Percentiles rank a stretch among this genome's conserved stretches.
Evolutionary conservation across 805 yeast genomes (phyloP).

Genomic region (Starmerella vaccinii): DNA sequence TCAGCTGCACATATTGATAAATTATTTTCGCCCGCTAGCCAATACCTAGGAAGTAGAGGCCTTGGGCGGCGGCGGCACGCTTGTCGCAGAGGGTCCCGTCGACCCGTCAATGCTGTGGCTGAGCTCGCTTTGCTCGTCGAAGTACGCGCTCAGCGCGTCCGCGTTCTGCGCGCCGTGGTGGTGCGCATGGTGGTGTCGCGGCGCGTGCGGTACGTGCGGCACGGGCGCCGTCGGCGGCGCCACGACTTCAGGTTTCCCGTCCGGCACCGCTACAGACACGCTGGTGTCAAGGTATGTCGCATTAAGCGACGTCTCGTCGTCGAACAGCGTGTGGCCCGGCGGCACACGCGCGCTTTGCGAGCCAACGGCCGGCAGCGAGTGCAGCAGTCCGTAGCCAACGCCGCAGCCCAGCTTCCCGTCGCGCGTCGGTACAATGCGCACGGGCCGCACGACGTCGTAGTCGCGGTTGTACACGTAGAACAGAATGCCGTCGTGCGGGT

Average conservation of each 20-base stretch:
- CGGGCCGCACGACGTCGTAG: slow-evolving; percentile 75
- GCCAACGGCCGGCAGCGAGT: slow-evolving; percentile 62
- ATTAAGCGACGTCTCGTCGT: slow-evolving; percentile 16
- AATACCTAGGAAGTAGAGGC: not conserved
- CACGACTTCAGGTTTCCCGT: not conserved
- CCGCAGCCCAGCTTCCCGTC: slow-evolving; percentile 89
- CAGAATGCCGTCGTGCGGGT: slow-evolving; percentile 33
- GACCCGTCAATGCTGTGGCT: slow-evolving; percentile 23
- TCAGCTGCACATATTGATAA: too few species aligned
- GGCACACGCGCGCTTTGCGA: slow-evolving; percentile 5
- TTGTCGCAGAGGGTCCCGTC: not conserved
- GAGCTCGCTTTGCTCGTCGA: slow-evolving; percentile 24
- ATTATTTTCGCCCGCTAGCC: too few species aligned
- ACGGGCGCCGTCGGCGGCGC: slow-evolving; percentile 2
- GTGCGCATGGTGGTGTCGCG: not conserved
- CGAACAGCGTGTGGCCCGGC: slow-evolving; percentile 24
- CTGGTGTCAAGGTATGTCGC: not conserved
- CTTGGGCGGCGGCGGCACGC: slow-evolving; percentile 17
- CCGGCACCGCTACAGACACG: not conserved
- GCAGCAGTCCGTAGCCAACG: slow-evolving; percentile 86
- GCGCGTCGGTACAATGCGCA: slow-evolving; percentile 63
- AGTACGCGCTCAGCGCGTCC: slow-evolving; percentile 19
- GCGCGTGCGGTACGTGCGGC: not conserved
- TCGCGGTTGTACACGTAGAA: slow-evolving; percentile 81
- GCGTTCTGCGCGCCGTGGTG: not conserved